These are phyloP conservation scores for Calocybe cyanea DNA, from an alignment of 768 basidiomycete genomes.

Conservation along the genomic window DNA sequence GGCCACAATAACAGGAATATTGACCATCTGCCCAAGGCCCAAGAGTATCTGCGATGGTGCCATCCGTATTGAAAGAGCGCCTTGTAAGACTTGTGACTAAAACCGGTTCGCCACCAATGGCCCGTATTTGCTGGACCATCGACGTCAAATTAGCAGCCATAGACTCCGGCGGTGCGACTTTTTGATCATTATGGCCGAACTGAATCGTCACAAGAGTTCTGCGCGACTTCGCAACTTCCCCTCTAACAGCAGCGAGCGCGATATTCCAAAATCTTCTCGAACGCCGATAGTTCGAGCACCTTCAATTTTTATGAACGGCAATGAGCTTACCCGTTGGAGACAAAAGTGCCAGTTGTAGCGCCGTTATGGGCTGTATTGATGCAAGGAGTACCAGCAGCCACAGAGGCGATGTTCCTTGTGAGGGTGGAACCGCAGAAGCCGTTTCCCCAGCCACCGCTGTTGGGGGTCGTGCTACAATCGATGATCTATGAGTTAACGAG, in stretches of 20 bases:
- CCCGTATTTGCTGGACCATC: constrained; percentile 35
- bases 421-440: constrained; percentile 34
- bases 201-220: constrained; percentile 37
- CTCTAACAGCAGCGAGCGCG: constrained; percentile 29
- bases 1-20: not conserved
- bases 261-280: constrained; percentile 26
- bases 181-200: constrained; percentile 40
- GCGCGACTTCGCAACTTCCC: constrained; percentile 31
- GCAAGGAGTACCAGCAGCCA: constrained; percentile 30
- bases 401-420: constrained; percentile 27
- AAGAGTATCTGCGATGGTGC: constrained; percentile 31
- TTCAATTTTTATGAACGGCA: not conserved
- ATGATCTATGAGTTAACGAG: not conserved
- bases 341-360: constrained; percentile 37
- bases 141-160: constrained; percentile 39
- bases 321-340: constrained; percentile 27
- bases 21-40: constrained; percentile 35
- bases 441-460: constrained; percentile 40
- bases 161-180: constrained; percentile 38
- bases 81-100: constrained; percentile 38
- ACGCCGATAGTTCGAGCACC: not conserved
- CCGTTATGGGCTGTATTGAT: constrained; percentile 39
- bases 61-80: constrained; percentile 31
- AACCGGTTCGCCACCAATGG: constrained; percentile 34
- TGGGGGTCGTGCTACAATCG: constrained; percentile 24